These are phyloP conservation scores for Lichtheimia hyalospora DNA, from an alignment of 371 early-diverging fungal species.

Conservation along the genomic window DNA sequence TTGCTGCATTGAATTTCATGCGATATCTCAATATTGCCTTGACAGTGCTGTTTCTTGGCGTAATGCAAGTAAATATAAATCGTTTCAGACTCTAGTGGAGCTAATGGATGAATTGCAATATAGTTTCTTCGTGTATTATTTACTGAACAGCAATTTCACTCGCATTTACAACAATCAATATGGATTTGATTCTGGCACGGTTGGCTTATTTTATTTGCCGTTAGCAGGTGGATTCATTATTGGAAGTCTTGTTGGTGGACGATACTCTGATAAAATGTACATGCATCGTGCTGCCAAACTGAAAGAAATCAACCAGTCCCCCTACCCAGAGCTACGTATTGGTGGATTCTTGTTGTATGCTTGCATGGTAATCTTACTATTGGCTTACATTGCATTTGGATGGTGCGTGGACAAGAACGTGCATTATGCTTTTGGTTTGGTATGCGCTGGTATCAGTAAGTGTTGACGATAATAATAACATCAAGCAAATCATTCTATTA, in stretches of 20 bases:
- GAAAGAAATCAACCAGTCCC: constrained; percentile 7
- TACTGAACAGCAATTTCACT: constrained; percentile 23
- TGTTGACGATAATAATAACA: neutral
- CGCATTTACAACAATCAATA: constrained; percentile 28
- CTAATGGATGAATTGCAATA: neutral
- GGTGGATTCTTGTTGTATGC: constrained; percentile 22
- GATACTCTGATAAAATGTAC: constrained; percentile 33
- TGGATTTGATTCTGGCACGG: constrained; percentile 21
- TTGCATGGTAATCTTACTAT: constrained; percentile 18
- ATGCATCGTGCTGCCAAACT: constrained; percentile 21
- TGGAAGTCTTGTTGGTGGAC: constrained; percentile 38
- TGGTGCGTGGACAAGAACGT: constrained; percentile 43
- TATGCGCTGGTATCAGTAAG: constrained; percentile 40
- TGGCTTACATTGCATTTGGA: constrained; percentile 33
- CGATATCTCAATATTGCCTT: constrained; percentile 33
- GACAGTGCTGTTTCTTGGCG: constrained; percentile 25
- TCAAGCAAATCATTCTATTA: neutral
- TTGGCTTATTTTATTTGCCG: constrained; percentile 27
- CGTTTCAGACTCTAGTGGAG: neutral
- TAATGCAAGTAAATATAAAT: constrained; percentile 41
- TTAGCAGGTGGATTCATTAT: constrained; percentile 29
- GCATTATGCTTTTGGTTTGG: constrained; percentile 40
- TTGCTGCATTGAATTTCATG: constrained; percentile 29
- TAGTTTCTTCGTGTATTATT: constrained; percentile 25
- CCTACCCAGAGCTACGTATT: constrained; percentile 40